These are phyloP conservation scores for Candida odintsovae DNA, from an alignment of 805 yeast species.

Conservation along the genomic window DNA sequence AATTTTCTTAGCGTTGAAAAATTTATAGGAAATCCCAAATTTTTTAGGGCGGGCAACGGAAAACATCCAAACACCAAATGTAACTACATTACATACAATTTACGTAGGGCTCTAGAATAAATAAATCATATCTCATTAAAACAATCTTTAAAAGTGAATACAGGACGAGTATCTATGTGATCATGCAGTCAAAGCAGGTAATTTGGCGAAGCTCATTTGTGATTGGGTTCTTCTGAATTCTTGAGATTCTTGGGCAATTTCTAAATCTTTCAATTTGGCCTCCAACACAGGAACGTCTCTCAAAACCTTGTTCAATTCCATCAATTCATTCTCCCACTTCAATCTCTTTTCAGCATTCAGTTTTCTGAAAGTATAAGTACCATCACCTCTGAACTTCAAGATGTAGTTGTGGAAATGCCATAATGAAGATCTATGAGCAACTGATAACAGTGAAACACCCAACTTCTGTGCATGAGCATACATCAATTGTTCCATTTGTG, in stretches of 20 bases:
- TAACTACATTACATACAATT: too few relatives aligned
- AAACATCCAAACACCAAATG: neutral
- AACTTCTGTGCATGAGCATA: slow-evolving; percentile 73
- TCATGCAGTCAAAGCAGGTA: slow-evolving; percentile 1
- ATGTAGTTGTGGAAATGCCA: slow-evolving; percentile 89
- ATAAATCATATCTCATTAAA: neutral
- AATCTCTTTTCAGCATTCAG: slow-evolving; percentile 73
- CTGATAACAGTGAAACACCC: slow-evolving; percentile 80
- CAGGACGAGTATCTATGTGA: neutral
- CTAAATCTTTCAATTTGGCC: slow-evolving; percentile 61
- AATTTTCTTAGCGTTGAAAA: neutral
- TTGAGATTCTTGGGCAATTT: slow-evolving; percentile 39
- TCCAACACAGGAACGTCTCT: slow-evolving; percentile 65
- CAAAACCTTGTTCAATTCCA: slow-evolving; percentile 60
- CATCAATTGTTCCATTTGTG: slow-evolving; percentile 86
- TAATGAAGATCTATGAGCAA: slow-evolving; percentile 85
- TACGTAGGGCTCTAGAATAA: neutral
- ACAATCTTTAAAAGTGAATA: neutral
- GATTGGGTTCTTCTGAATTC: slow-evolving; percentile 25
- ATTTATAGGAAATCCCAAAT: neutral
- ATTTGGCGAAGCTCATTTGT: slow-evolving; percentile 19
- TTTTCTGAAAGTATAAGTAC: slow-evolving; percentile 54
- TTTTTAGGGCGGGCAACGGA: neutral
- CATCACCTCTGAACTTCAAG: slow-evolving; percentile 82
- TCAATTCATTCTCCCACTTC: slow-evolving; percentile 70